Conservation (phyloP, 441 rosid genomes). For the Oxalis stricta region DNA sequence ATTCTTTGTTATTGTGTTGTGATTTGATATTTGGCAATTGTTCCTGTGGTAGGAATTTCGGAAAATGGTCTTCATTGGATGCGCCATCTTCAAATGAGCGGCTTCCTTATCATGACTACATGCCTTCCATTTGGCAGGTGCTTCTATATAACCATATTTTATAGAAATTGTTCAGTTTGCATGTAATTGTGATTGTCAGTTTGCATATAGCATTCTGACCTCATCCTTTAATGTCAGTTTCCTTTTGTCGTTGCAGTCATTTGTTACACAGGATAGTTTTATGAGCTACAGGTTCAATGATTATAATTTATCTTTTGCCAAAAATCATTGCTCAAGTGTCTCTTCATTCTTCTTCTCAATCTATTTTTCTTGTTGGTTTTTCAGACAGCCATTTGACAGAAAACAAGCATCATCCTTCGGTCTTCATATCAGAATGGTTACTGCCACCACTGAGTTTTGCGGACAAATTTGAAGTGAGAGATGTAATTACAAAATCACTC, state of each 20-base stretch:
- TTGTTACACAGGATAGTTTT: constrained; percentile 57
- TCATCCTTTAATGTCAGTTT: background rate
- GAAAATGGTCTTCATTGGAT: constrained; percentile 19
- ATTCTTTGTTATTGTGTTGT: constrained; percentile 1
- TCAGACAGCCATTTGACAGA: constrained; percentile 30
- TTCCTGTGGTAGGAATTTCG: constrained; percentile 18
- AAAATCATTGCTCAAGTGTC: too few species aligned
- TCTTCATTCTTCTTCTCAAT: too few species aligned
- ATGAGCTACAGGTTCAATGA: constrained; percentile 32
- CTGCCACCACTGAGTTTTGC: constrained; percentile 35
- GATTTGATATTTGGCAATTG: constrained; percentile 3
- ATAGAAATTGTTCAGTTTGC: background rate
- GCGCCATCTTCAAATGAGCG: constrained; percentile 19
- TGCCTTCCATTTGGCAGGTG: constrained; percentile 91
- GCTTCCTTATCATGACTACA: constrained; percentile 46
- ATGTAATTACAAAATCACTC: constrained; percentile 29
- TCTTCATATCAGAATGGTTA: constrained; percentile 47
- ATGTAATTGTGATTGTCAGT: background rate
- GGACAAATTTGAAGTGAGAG: constrained; percentile 49
- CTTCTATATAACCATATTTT: constrained; percentile 7
- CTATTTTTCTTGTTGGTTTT: too few species aligned
- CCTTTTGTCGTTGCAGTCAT: constrained; percentile 35
- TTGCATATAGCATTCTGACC: background rate
- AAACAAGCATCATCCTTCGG: constrained; percentile 7
- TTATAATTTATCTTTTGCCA: background rate